Evolutionary conservation across 345 rosid genomes (phyloP), one percentile per base, ranked within the genome.

Genomic region (Citrus sp.): DNA sequence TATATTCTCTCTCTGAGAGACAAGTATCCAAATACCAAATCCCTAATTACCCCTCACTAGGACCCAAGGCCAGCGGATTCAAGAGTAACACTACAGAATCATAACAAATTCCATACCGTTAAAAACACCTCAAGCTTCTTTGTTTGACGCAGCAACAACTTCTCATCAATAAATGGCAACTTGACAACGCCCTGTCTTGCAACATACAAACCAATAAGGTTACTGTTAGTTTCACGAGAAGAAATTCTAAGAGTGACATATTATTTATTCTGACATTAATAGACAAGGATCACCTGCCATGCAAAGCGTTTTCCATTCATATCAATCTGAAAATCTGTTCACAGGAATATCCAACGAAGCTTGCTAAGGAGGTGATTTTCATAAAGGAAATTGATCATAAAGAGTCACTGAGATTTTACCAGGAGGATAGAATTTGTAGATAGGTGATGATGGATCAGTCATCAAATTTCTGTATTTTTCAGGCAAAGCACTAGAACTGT

Each of bases 241-340:
- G 51, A 37, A 65, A 34, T 22, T 40, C 60, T 7, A 51, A 38
- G 27, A 56, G 3, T 42, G 22, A 63, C 37, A 27, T 40, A 27
- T 40, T 30, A 42, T 28, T 63, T 78, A 27, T 55, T 80, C 30
- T 9, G 35, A 73, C 62, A 78, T 27, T 34, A 34, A 79, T 67
- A 67, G 28, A 86, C 56, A 79, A 79, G 42, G 78, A 76, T 27
- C 78, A 94, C 99, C 99, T 97, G 99, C 98, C 98, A 97, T 25
- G 98, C 87, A 51, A 92, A 94, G 75, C 97, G 97, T 85, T 97
- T 97, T 54, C 99, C 99, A 82, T 94, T 93, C 99, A 97, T 93
- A 89, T 97, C 99, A 73, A 93, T 81, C 82, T 93, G 96, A 87
- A 97, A 94, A 87, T 93, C 99, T 94, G 95, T 72, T 63, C 70